Base-by-base conservation (phyloP, 768 basidiomycete species). In the Tylopilus sp. region DNA sequence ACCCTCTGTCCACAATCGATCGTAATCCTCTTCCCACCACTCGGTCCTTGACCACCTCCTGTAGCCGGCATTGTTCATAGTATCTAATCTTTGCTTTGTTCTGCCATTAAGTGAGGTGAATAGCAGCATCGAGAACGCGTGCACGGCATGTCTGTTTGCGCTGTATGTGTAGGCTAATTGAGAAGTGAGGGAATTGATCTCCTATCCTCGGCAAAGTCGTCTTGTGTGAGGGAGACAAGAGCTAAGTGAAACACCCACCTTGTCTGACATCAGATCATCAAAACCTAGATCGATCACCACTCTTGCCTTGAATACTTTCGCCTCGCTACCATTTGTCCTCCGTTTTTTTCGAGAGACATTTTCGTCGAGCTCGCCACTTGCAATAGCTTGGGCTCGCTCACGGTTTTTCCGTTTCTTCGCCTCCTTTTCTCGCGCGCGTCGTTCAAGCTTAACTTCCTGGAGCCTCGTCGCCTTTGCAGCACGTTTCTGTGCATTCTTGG, bases 141-240 rank as follows among this genome's bases (percentile, higher is more conserved):
- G 77, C 6, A 77, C 65, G 6, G 92, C 81, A 49, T 78, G 77
- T 53, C 92, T 85, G 71, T 98, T 97, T 47, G 84, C 78, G 63
- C 90, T 89, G 71, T 98, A 97, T 21, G 88, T 85, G 67, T 89
- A 97, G n/a, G 85, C 86, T 45, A 98, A 75, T 71, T 99, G 97
- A 25, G 90, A 88, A 51, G 83, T 84, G 63, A 99, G 79, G 6
- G 95, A 98, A 60, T 77, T 83, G 55, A 97, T 81, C 76, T 98
- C 97, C 96, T 98, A 68, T 38, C 46, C 54, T 49, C 45, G 52
- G 26, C 49, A 43, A 37, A 30, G 48, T 61, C 45, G 61, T 57
- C 40, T 50, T 46, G 24, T 40, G 54, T n/a, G n/a, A n/a, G n/a
- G n/a, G 44, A 48, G 29, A 34, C 52, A 41, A 52, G 53, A 33